Base-by-base conservation (phyloP, 495 filamentous ascomycete species). In the Ramalina intermedia region DNA sequence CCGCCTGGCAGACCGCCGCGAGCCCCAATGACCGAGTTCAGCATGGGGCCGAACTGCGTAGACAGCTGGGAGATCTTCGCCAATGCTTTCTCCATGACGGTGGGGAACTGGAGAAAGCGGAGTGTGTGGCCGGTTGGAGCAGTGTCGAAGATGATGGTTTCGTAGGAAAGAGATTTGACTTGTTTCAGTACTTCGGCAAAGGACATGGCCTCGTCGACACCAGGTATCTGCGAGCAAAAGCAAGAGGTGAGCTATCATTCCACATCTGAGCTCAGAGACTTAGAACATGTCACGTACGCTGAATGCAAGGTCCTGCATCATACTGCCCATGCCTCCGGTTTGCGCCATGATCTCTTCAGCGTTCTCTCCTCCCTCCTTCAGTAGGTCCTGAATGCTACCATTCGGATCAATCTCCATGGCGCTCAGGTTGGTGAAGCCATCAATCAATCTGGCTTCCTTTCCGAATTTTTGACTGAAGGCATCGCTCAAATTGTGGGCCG, bases 381-480 rank as follows among this genome's bases (percentile, higher is more conserved):
- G 68, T 14, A 99, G 67, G 64, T 99, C 91, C 66, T 96, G 89
- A 51, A 99, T 94, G 57, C 87, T 94, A 24, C 91, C 93, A 64
- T 94, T 96, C 41, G 91, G 91, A 65, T 99, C 91, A 57, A 99
- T 96, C 71, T 99, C 91, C 91, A 99, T 99, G 18, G 91, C 91
- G 58, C 87, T 94, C 47, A 99, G 72, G 61, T 96, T 96, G 14
- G 78, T 74, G 63, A 91, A 96, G 51, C 91, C 91, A 62, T 95
- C 79, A 51, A 99, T 69, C 17, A 95, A 76, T 44, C 87, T 80
- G 38, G 91, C 91, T 66, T 96, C 91, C 74, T 99, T 99, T 65
- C 91, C 91, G 62, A 99, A 99, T 66, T 99, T 96, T 69, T 96
- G 90, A 56, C 84, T 85, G 62, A 99, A 96, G 46, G 91, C 91